Percentiles rank a stretch among this genome's conserved stretches.
Evolutionary conservation across 2,329 filamentous ascomycete species (phyloP).

Genomic region (Ascochyta clinopodiicola): DNA sequence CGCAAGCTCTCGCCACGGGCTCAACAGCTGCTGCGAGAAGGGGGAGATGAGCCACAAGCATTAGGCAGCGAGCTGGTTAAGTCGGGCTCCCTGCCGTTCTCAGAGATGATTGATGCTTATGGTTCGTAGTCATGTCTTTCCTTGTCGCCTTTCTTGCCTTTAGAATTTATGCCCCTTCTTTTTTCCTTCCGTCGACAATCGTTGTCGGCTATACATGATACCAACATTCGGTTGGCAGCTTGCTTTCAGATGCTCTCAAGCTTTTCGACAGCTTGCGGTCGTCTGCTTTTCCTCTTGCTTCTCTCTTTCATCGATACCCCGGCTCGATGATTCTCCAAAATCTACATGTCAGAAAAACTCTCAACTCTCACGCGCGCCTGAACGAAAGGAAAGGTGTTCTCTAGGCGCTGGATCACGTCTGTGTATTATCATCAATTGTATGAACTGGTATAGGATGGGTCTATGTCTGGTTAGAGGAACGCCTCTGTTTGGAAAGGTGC

Average conservation of each 20-base stretch:
- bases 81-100: conserved; percentile 27
- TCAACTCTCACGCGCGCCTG: conserved; percentile 35
- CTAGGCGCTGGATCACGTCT: conserved; percentile 38
- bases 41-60: conserved; percentile 46
- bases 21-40: conserved; percentile 44
- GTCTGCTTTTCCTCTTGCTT: conserved; percentile 18
- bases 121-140: conserved; percentile 10
- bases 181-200: conserved; percentile 13
- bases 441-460: conserved; percentile 27
- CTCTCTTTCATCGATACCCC: conserved; percentile 18
- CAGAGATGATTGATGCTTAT: conserved; percentile 35
- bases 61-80: conserved; percentile 37
- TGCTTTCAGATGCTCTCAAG: conserved; percentile 5
- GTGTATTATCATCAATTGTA: conserved; percentile 40
- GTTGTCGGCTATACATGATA: conserved; percentile 15
- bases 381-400: conserved; percentile 22
- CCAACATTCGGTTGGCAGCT: conserved; percentile 18
- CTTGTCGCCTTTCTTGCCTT: conserved; percentile 14
- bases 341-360: conserved; percentile 31
- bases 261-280: conserved; percentile 8
- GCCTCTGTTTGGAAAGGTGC: conserved; percentile 25
- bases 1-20: conserved; percentile 38
- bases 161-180: conserved; percentile 17
- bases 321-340: conserved; percentile 24
- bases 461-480: conserved; percentile 17